phyloP scores from a whole-genome alignment of 495 filamentous ascomycete species.

The Penicillium ochrochloron region DNA sequence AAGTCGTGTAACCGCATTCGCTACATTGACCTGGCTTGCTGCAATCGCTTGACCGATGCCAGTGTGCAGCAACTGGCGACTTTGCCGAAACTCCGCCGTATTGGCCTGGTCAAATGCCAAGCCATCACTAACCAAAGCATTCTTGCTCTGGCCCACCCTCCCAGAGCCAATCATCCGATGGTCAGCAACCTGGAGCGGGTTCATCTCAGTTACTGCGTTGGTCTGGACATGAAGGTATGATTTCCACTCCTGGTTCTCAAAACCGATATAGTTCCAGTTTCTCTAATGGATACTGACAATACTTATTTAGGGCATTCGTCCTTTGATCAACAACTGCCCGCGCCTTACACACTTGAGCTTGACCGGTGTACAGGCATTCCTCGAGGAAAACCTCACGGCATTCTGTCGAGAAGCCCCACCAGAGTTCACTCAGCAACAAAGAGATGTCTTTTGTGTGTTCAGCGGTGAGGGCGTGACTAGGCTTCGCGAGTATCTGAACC shows the following conservation, averaged over 20 bases:
- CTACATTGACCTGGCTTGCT: conserved; percentile 97
- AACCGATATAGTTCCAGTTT: not conserved
- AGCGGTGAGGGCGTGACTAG: conserved; percentile 81
- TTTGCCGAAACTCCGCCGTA: conserved; percentile 89
- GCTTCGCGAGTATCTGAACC: conserved; percentile 79
- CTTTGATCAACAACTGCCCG: conserved; percentile 86
- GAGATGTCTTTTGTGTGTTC: conserved; percentile 96
- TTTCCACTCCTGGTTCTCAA: not conserved
- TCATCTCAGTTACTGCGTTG: conserved; percentile 93
- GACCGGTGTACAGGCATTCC: conserved; percentile 85
- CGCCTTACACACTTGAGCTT: conserved; percentile 93
- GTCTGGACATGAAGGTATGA: conserved; percentile 77
- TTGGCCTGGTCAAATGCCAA: conserved; percentile 93
- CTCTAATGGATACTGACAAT: conserved; percentile 19
- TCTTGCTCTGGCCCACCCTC: conserved; percentile 72
- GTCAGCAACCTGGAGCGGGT: conserved; percentile 81
- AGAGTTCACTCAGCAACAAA: conserved; percentile 95
- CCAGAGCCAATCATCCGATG: conserved; percentile 49
- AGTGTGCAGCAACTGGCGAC: conserved; percentile 85
- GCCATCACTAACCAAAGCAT: conserved; percentile 90
- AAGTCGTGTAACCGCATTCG: conserved; percentile 88
- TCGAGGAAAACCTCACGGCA: conserved; percentile 73
- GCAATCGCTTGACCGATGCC: conserved; percentile 81
- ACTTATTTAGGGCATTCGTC: conserved; percentile 77
- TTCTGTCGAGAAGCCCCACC: conserved; percentile 87